Evolutionary conservation across 805 yeast species (phyloP), one percentile per base, ranked within the genome.

Genomic region (Yarrowia alimentaria): DNA sequence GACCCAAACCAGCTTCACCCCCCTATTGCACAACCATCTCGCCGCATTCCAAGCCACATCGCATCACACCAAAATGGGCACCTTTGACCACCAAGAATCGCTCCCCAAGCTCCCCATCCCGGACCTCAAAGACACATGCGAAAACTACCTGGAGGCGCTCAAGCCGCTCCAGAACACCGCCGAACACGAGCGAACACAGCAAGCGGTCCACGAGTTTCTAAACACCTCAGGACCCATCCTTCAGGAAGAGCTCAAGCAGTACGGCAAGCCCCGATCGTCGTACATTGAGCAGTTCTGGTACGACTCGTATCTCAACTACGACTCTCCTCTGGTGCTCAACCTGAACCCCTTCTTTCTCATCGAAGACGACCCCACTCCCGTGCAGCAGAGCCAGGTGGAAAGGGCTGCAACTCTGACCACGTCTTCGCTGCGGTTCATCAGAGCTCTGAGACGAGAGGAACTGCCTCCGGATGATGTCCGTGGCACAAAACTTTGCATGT

Each of bases 221-320:
- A 68, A 74, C 52, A 67, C 75, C 61, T 73, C 67, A 64, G 88
- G 74, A 16, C 79, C 78, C 49, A 71, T 70, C 51, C 75, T 78
- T 47, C 94, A 89, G 61, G 68, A 74, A 20, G 80, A 79, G 58
- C 72, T 89, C 48, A 70, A 81, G 13, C 75, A 74, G 43, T 86
- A 83, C 61, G 68, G 83, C 5, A 73, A 76, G 45, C 69, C 81
- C 12, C 70, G 87, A 55, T 80, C 85, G 43, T 83, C 94, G 2
- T 89, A 85, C 64, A 89, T 89, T 56, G 96, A 89, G 67, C 95
- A 89, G 65, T 89, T 89, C 65, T 89, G 96, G 96, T 89, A 79
- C 66, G 96, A 89, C 63, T 80, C 95, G 1, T 89, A 89, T 65
- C 72, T 89, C 57, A 82, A 82, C 64, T 86, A 85, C 64, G 96